Base-by-base conservation (phyloP, 495 filamentous ascomycete genomes). In the Letharia columbiana region DNA sequence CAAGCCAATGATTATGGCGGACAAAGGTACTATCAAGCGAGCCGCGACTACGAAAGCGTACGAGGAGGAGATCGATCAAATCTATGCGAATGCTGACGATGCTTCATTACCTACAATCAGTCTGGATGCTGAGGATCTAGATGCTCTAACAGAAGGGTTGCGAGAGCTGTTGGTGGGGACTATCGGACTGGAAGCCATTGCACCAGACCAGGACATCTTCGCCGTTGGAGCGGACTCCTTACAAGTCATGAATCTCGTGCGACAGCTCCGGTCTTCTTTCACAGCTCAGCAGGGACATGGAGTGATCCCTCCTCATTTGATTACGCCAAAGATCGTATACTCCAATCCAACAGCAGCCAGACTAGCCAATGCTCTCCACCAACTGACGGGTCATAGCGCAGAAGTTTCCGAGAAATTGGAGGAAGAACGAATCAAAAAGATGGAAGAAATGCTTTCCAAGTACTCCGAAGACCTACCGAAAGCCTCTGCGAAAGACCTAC, bases 401-500 rank as follows among this genome's bases (percentile, higher is more conserved):
- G 44, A 41, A 20, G 60, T 28, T 8, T 33, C 40, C 9, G 40
- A 37, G 39, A 45, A 45, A 15, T 45, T 62, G n/a, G 60, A 62
- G 40, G 44, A 45, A 28, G n/a, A 45, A 49, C 28, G 52, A 18
- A 41, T 61, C n/a, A 64, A 50, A 13, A 39, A 64, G 13, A 64
- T 64, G 35, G 62, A 64, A 23, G 49, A 33, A 0, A 47, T 64
- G 45, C 39, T 64, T 3, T 35, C 15, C 10, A 64, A 64, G 50
- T 64, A 64, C 40, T 47, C 52, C n/a, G 11, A 64, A 64, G 23
- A 33, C 45, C 47, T 64, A 40, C 62, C 62, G 44, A 47, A 50
- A 28, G 11, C 49, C 2, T 28, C 7, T 0, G 23, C 52, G 41
- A 3, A 64, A 64, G 23, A 33, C 45, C 47, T 64, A 40, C 62